Percentiles rank a stretch among this genome's conserved stretches.
These are phyloP conservation scores for Arthroderma sp. DNA, from an alignment of 2,329 filamentous ascomycete species.

Conservation along the genomic window DNA sequence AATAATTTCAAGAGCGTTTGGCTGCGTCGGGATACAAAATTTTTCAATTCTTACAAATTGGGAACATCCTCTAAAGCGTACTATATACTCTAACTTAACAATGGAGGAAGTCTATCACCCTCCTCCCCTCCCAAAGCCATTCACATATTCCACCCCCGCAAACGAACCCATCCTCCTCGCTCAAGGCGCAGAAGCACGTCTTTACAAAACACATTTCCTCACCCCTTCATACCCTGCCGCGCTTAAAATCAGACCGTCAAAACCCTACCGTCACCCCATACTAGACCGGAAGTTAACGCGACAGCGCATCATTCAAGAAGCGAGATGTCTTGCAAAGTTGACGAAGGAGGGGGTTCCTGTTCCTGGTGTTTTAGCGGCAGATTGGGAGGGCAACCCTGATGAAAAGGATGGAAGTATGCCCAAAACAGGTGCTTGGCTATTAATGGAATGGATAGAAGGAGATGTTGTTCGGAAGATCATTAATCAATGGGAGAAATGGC, in stretches of 20 bases:
- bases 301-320: constrained; percentile 77
- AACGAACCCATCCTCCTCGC: constrained; percentile 57
- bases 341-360: constrained; percentile 66
- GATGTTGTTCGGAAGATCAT: constrained; percentile 55
- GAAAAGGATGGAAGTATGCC: constrained; percentile 39
- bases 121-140: constrained; percentile 47
- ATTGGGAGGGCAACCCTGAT: constrained; percentile 37
- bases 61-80: no score
- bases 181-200: constrained; percentile 89
- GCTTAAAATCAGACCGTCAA: constrained; percentile 81
- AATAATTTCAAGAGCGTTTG: no score
- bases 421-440: constrained; percentile 62
- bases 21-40: no score
- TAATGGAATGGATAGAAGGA: constrained; percentile 76
- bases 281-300: constrained; percentile 80
- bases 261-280: constrained; percentile 79
- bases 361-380: constrained; percentile 61
- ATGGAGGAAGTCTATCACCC: constrained; percentile 18
- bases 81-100: constrained; percentile 2
- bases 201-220: constrained; percentile 79
- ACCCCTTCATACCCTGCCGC: constrained; percentile 54
- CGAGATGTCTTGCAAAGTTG: constrained; percentile 68
- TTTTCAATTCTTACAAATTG: no score
- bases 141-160: constrained; percentile 45
- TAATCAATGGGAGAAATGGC: constrained; percentile 51